Evolutionary conservation across 192 early-diverging fungal genomes (phyloP).

Genomic region (Linderina pennispora): DNA sequence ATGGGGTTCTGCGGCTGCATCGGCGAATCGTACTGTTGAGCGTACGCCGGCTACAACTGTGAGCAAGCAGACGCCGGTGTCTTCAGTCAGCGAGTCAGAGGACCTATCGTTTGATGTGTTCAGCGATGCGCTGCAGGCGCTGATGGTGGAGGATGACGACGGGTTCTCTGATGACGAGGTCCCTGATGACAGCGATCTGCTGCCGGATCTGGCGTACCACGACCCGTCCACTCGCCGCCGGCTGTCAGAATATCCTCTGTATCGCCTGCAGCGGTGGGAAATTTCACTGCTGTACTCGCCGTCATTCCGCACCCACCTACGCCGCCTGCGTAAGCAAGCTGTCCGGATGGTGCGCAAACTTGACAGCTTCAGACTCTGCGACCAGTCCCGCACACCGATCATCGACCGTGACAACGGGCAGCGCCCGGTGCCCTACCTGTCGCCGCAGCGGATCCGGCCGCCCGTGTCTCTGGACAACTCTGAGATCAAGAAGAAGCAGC

Average conservation of each 20-base stretch:
- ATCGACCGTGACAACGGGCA: conserved; percentile 2
- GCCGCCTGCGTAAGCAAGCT: conserved; percentile 30
- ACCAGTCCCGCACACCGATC: conserved; percentile 14
- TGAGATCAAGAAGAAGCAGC: conserved; percentile 41
- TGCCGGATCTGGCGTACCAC: conserved; percentile 35
- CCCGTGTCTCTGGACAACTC: conserved; percentile 29
- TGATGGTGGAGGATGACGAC: neutral
- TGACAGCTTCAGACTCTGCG: conserved; percentile 32
- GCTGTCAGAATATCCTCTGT: conserved; percentile 35
- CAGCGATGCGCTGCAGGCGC: neutral
- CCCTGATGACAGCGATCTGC: conserved; percentile 5
- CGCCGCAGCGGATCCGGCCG: conserved; percentile 30
- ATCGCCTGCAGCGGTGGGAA: conserved; percentile 44
- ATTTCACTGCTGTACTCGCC: conserved; percentile 37
- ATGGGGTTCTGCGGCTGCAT: too few relatives aligned
- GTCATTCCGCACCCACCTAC: conserved; percentile 29
- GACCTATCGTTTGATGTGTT: too few relatives aligned
- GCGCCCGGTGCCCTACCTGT: conserved; percentile 42
- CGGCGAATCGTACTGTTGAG: too few relatives aligned
- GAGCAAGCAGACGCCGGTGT: too few relatives aligned
- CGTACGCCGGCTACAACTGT: neutral
- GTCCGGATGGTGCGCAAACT: conserved; percentile 14
- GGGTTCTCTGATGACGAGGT: conserved; percentile 20
- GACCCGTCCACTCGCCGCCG: conserved; percentile 29
- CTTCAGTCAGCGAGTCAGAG: too few relatives aligned